Conservation (phyloP, 1,139 yeast genomes). For the Nematodospora anomalae region DNA sequence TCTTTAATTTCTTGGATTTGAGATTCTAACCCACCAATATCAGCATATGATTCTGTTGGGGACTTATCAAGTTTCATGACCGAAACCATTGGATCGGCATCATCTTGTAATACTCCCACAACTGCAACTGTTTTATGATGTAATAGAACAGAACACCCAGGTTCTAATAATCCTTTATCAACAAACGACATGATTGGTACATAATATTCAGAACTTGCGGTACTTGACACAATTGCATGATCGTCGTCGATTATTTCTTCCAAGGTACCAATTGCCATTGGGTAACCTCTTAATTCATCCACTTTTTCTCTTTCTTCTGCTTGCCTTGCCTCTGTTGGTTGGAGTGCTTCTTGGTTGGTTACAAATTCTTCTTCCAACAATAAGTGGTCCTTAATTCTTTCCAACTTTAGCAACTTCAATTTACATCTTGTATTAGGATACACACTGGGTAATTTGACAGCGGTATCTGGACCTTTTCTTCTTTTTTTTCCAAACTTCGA, state of each 20-base stretch:
- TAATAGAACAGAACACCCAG: conserved; percentile 94
- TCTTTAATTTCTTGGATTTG: conserved; percentile 98
- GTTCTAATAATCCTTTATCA: conserved; percentile 92
- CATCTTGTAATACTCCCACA: conserved; percentile 93
- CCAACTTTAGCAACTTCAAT: conserved; percentile 85
- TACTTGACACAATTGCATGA: conserved; percentile 95
- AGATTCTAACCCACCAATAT: conserved; percentile 93
- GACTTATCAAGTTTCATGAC: conserved; percentile 98
- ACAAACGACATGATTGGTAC: conserved; percentile 97
- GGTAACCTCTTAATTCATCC: conserved; percentile 94
- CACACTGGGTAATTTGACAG: conserved; percentile 83
- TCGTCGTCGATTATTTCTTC: conserved; percentile 98
- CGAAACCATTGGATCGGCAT: conserved; percentile 96
- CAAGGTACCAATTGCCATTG: conserved; percentile 94
- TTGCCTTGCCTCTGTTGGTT: conserved; percentile 95
- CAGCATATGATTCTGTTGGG: conserved; percentile 95
- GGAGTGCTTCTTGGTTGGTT: conserved; percentile 88
- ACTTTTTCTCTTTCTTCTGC: conserved; percentile 94
- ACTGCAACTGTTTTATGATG: conserved; percentile 95
- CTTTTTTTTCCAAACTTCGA: conserved; percentile 88
- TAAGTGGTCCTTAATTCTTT: conserved; percentile 94
- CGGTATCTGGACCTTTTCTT: conserved; percentile 90
- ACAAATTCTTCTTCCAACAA: conserved; percentile 95
- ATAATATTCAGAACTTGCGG: conserved; percentile 96
- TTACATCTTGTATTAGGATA: conserved; percentile 94